phyloP scores from a whole-genome alignment of 2,329 filamentous ascomycete species.

The Xylaria digitata region DNA sequence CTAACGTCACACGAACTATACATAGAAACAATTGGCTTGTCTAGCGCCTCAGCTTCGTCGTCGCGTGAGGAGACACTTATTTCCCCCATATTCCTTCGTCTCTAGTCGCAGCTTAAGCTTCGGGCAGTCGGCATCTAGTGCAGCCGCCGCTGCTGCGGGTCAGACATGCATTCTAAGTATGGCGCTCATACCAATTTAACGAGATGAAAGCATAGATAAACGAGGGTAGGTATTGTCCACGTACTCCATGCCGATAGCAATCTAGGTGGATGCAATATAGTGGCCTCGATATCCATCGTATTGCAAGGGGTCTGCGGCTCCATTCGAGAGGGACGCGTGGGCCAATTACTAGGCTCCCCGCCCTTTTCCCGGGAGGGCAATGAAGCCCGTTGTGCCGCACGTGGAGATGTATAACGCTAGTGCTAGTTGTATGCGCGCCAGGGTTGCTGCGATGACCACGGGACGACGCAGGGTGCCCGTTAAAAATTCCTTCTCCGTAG shows the following conservation, averaged over 20 bases:
- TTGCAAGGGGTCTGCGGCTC: conserved; percentile 11
- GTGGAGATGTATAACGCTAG: conserved; percentile 18
- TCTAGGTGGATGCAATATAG: conserved; percentile 15
- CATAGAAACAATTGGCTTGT: conserved; percentile 16
- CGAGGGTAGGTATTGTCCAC: conserved; percentile 21
- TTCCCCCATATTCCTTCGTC: conserved; percentile 4
- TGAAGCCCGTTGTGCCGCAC: conserved; percentile 27
- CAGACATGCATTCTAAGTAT: conserved; percentile 11
- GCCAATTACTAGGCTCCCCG: not conserved
- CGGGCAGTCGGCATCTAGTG: not conserved
- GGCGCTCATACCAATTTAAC: conserved; percentile 6
- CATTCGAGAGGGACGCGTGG: conserved; percentile 29
- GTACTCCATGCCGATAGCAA: conserved; percentile 21
- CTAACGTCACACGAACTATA: conserved; percentile 21
- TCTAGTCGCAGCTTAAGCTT: conserved; percentile 1
- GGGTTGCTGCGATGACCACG: conserved; percentile 5
- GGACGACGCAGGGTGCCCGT: not conserved
- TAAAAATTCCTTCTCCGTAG: conserved; percentile 3
- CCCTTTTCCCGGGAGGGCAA: conserved; percentile 14
- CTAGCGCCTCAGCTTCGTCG: conserved; percentile 15
- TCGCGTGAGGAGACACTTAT: not conserved
- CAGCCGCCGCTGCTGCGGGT: conserved; percentile 9
- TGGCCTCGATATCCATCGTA: conserved; percentile 12
- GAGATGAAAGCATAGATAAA: conserved; percentile 7
- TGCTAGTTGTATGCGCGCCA: conserved; percentile 1